Evolutionary conservation across 2,329 filamentous ascomycete species (phyloP).

Genomic region (Dactylonectria macrodidyma): DNA sequence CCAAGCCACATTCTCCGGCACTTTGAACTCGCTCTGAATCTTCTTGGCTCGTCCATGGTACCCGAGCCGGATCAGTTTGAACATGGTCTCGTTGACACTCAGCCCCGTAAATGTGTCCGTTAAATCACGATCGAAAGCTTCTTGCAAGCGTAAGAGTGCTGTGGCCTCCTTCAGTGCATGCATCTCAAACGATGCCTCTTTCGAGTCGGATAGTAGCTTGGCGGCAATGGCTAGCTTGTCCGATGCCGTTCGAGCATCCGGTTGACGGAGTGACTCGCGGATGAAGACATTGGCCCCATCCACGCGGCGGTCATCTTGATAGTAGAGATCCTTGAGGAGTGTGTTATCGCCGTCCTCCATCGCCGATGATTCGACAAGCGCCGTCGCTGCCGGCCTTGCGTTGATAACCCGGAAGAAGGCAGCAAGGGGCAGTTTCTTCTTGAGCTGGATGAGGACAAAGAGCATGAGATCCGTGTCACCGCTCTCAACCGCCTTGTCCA

Average conservation of each 20-base stretch:
- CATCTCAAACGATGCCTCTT: constrained; percentile 82
- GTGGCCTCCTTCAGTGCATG: constrained; percentile 84
- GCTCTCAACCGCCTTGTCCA: constrained; percentile 97
- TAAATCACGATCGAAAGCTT: constrained; percentile 87
- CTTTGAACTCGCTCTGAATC: constrained; percentile 91
- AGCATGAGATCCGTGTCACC: constrained; percentile 95
- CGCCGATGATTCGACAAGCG: constrained; percentile 90
- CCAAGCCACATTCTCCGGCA: constrained; percentile 91
- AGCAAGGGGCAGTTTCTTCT: constrained; percentile 90
- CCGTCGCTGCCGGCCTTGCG: constrained; percentile 85
- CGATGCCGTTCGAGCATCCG: constrained; percentile 76
- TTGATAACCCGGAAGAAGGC: constrained; percentile 95
- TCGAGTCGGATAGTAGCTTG: constrained; percentile 86
- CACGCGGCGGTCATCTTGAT: constrained; percentile 92
- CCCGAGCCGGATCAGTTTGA: constrained; percentile 85
- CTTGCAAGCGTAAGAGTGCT: constrained; percentile 87
- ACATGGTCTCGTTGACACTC: constrained; percentile 92
- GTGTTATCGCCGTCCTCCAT: constrained; percentile 78
- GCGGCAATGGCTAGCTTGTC: constrained; percentile 93
- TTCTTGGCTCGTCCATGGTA: constrained; percentile 90
- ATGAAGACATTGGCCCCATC: constrained; percentile 92
- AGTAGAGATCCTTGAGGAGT: constrained; percentile 94
- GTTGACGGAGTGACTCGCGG: constrained; percentile 83
- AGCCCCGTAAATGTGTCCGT: constrained; percentile 84
- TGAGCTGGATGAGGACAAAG: constrained; percentile 88